phyloP scores from a whole-genome alignment of 2,329 filamentous ascomycete genomes.

The Gnomoniopsis smithogilvyi region DNA sequence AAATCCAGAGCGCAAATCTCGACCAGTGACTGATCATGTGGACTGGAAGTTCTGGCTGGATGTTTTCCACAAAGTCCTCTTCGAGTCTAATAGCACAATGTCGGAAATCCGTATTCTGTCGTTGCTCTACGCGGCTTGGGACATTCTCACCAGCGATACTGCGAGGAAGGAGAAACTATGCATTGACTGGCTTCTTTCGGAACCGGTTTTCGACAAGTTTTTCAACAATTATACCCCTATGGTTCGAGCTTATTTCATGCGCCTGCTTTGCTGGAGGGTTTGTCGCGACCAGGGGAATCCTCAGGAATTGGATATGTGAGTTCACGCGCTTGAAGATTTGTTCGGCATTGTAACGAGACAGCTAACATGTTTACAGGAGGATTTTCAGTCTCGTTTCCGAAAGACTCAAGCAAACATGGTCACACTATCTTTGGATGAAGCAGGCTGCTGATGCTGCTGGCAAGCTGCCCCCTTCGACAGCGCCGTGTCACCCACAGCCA shows the following conservation, averaged over 20 bases:
- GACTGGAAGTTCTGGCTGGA: constrained; percentile 85
- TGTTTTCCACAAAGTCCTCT: constrained; percentile 73
- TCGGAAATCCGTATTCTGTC: constrained; percentile 83
- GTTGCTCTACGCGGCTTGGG: constrained; percentile 79
- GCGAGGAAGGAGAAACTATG: constrained; percentile 68
- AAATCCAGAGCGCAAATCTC: not conserved
- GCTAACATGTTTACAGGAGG: constrained; percentile 44
- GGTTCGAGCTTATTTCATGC: constrained; percentile 91
- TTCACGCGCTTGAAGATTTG: constrained; percentile 19
- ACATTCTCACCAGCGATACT: constrained; percentile 63
- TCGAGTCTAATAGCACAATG: constrained; percentile 78
- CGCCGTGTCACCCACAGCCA: constrained; percentile 80
- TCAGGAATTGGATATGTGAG: constrained; percentile 65
- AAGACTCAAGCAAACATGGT: constrained; percentile 71
- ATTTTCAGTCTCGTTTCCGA: constrained; percentile 67
- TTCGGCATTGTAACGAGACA: not conserved
- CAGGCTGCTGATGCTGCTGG: constrained; percentile 58
- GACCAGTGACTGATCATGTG: constrained; percentile 41
- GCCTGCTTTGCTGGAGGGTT: constrained; percentile 83
- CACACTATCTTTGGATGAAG: constrained; percentile 74
- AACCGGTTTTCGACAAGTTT: constrained; percentile 72
- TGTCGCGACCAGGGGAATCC: constrained; percentile 70
- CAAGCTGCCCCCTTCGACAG: constrained; percentile 64
- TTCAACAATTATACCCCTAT: constrained; percentile 97
- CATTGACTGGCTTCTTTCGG: constrained; percentile 70